Evolutionary conservation across 306 rosid genomes (phyloP), one percentile per base, ranked within the genome.

Genomic region (Cicer bijugum): DNA sequence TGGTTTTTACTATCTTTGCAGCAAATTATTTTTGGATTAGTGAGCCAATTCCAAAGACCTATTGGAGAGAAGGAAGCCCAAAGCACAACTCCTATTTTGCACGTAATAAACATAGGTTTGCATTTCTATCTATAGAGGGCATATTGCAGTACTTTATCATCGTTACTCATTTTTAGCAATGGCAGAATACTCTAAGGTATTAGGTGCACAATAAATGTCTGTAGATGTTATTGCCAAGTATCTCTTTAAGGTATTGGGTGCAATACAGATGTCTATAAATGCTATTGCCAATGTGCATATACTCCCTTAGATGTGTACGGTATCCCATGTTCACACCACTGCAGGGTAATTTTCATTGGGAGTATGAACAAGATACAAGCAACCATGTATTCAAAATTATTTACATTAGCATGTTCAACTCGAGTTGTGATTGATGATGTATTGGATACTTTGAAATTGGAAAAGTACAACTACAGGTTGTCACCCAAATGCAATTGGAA

Each of bases 261-360:
- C 90, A 71, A 93, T 86, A 66, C 96, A 89, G 80, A 88, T 85
- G 96, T 86, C 97, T 9, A 90, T 96, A 50, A 97, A 93, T 76
- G 75, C 91, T 69, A 75, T 86, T 75, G 88, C 89, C 12, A 93
- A 84, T 17, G 82, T 85, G 96, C 78, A 78, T 90, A 23, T 89
- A 93, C 69, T 97, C 87, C 71, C 81, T 93, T 82, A 96, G 89
- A 80, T 90, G 98, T 80, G 98, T 97, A 38, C 90, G 96, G 96
- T 83, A 81, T 82, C 87, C 93, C 60, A 85, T 86, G 90, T 93
- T 93, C 91, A 93, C 90, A 9, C 88, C 88, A 45, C 78, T 93
- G 48, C 95, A 82, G 88, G 96, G 89, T 38, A 91, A 88, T 88
- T 90, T 96, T 85, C 98, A 86, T 78, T 72, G 90, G 80, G 87